Conservation (phyloP, 2,329 filamentous ascomycete genomes). For the Fusarium oligoseptatum region DNA sequence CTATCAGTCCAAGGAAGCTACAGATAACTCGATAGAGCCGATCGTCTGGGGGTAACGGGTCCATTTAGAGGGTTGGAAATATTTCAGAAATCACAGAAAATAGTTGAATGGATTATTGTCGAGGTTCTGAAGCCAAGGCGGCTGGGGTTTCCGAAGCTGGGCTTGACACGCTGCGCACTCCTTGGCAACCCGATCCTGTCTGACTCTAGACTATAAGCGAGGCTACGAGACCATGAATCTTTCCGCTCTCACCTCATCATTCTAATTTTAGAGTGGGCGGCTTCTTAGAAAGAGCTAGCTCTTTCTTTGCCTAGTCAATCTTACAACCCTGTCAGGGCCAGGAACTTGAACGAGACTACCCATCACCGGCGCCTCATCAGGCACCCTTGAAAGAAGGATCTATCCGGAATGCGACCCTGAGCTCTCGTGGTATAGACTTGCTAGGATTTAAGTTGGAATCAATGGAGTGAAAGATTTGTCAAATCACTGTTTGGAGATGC, state of each 20-base stretch:
- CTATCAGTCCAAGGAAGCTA: neutral
- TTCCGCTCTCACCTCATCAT: neutral
- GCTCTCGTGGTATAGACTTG: neutral
- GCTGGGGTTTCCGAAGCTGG: constrained; percentile 24
- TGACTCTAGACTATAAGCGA: neutral
- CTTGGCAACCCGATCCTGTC: neutral
- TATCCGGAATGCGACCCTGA: neutral
- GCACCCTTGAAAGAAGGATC: neutral
- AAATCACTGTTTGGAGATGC: neutral
- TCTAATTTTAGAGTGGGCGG: neutral
- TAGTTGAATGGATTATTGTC: neutral
- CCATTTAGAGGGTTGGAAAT: neutral
- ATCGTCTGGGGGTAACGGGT: neutral
- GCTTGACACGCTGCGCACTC: neutral
- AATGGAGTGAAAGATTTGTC: neutral
- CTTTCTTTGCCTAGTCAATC: neutral
- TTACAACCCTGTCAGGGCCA: neutral
- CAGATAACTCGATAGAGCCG: neutral
- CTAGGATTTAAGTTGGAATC: neutral
- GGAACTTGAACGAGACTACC: neutral
- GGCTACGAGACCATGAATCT: neutral
- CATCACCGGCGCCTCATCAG: neutral
- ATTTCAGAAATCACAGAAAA: neutral
- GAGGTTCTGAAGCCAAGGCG: constrained; percentile 6
- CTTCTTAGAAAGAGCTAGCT: neutral